Evolutionary conservation across 2,329 filamentous ascomycete species (phyloP).

Genomic region (Aphanoascus verrucosus): DNA sequence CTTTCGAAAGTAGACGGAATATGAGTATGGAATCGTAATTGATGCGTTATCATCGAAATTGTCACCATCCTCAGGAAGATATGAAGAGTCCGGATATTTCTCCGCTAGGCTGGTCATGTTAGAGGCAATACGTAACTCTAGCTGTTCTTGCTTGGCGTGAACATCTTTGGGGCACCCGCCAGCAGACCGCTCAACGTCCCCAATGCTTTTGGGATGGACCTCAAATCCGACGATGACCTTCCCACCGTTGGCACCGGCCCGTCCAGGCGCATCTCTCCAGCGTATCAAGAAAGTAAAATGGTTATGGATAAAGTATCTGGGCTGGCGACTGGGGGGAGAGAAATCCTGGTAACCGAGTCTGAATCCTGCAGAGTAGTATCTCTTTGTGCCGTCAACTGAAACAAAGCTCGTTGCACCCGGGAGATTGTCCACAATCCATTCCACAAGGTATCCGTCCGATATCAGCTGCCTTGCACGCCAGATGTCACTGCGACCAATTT

Average conservation of each 20-base stretch:
- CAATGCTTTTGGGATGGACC: constrained; percentile 77
- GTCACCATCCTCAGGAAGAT: constrained; percentile 46
- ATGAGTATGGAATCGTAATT: constrained; percentile 69
- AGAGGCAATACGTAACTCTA: constrained; percentile 58
- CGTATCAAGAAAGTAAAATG: constrained; percentile 78
- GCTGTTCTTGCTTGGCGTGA: constrained; percentile 47
- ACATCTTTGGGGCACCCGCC: constrained; percentile 59
- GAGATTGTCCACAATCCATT: constrained; percentile 90
- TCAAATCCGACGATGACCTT: constrained; percentile 83
- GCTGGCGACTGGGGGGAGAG: constrained; percentile 47
- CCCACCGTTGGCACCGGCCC: constrained; percentile 56
- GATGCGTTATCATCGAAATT: constrained; percentile 55
- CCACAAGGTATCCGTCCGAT: constrained; percentile 68
- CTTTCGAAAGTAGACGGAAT: constrained; percentile 82
- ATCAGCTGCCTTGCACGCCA: constrained; percentile 61
- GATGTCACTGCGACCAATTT: constrained; percentile 55
- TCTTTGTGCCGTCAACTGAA: constrained; percentile 69
- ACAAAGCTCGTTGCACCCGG: constrained; percentile 83
- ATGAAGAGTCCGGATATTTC: constrained; percentile 50
- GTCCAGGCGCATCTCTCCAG: constrained; percentile 60
- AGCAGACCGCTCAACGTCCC: constrained; percentile 49
- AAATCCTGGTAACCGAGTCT: constrained; percentile 71
- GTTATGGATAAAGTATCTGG: constrained; percentile 70
- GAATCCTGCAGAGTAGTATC: constrained; percentile 85
- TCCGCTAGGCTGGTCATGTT: constrained; percentile 49